phyloP scores from a whole-genome alignment of 306 rosid species.

The Gynostemma pentaphyllum region DNA sequence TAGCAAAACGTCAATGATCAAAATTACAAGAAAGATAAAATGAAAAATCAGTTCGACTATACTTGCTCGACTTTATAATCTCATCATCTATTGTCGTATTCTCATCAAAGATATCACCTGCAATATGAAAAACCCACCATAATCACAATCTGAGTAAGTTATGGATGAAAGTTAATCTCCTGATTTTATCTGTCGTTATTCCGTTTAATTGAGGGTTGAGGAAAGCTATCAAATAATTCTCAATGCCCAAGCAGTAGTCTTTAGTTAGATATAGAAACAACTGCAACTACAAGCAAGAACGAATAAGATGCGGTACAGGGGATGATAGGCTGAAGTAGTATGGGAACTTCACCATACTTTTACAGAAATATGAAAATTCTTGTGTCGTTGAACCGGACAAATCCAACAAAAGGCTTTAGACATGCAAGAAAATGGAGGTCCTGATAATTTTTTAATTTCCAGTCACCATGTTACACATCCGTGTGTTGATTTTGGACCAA shows the following conservation, averaged over 20 bases:
- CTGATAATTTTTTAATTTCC: too few species aligned
- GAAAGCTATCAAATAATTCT: background rate
- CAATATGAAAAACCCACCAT: background rate
- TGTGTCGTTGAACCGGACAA: too few species aligned
- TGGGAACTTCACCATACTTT: too few species aligned
- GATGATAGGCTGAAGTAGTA: too few species aligned
- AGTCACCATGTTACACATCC: too few species aligned
- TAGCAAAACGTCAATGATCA: too few species aligned
- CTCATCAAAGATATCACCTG: constrained; percentile 38
- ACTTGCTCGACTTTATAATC: constrained; percentile 49
- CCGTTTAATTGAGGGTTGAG: background rate
- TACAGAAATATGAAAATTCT: too few species aligned
- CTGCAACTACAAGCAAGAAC: background rate
- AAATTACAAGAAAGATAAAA: background rate
- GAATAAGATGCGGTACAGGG: background rate
- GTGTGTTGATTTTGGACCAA: too few species aligned
- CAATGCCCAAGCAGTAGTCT: background rate
- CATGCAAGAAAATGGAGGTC: too few species aligned
- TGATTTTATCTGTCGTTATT: background rate
- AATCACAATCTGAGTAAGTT: background rate
- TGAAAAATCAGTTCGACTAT: background rate
- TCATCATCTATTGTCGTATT: constrained; percentile 16
- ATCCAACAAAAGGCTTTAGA: too few species aligned
- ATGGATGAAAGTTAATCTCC: background rate
- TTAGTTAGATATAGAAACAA: background rate